Evolutionary conservation across 148 eudicot genomes (phyloP).

Genomic region (Agrostemma githago): DNA sequence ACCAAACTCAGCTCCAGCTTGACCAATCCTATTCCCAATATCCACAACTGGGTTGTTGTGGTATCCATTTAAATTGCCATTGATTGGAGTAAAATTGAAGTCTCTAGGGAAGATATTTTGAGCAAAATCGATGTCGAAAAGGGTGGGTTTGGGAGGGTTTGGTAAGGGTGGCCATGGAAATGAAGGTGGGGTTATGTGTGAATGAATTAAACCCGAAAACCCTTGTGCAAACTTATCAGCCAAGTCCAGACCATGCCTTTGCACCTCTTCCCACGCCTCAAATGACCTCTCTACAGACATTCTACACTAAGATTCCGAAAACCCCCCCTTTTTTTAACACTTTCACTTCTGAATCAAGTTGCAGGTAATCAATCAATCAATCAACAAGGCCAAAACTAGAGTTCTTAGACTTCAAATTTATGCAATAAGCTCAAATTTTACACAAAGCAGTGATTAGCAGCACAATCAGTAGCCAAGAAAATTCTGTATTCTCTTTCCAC

Average conservation of each 20-base stretch:
- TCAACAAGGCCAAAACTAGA: background rate
- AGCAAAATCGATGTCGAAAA: slow-evolving; percentile 73
- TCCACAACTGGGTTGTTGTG: slow-evolving; percentile 41
- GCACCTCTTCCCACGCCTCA: slow-evolving; percentile 99
- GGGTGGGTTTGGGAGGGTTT: slow-evolving; percentile 42
- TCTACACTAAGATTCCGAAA: slow-evolving; percentile 16
- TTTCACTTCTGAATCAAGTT: background rate
- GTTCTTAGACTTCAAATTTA: background rate
- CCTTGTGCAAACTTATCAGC: slow-evolving; percentile 86
- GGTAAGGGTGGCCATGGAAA: slow-evolving; percentile 84
- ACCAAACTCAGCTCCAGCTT: slow-evolving; percentile 78
- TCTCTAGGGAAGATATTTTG: slow-evolving; percentile 49
- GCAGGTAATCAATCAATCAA: background rate
- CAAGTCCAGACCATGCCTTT: slow-evolving; percentile 77
- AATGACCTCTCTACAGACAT: slow-evolving; percentile 89
- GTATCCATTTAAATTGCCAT: slow-evolving; percentile 43
- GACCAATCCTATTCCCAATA: slow-evolving; percentile 75
- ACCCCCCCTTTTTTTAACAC: background rate
- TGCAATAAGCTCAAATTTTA: background rate
- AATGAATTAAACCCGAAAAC: slow-evolving; percentile 68
- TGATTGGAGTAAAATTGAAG: slow-evolving; percentile 49
- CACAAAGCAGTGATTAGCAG: background rate
- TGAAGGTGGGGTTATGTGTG: slow-evolving; percentile 70
- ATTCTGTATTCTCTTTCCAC: background rate
- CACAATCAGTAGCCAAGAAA: background rate